Conservation (phyloP, 1,284 basidiomycete genomes). For the Sanghuangporus sanghuang region DNA sequence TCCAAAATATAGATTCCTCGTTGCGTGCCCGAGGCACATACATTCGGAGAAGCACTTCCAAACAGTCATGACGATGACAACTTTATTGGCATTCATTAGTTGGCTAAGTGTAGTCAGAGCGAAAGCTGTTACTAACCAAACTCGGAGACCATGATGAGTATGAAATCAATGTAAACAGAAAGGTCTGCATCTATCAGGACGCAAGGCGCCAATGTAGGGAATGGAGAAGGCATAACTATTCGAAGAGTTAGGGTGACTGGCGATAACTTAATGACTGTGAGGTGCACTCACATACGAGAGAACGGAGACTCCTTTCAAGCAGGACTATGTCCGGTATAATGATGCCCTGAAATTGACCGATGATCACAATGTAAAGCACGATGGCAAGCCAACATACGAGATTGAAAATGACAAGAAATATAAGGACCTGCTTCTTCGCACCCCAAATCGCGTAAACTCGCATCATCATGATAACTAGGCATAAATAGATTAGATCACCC, state of each 20-base stretch:
- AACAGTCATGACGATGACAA: conserved; percentile 4
- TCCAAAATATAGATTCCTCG: background rate
- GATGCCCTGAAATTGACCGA: background rate
- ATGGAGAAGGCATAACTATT: conserved; percentile 1
- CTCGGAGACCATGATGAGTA: conserved; percentile 6
- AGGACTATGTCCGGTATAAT: background rate
- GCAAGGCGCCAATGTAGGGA: conserved; percentile 1
- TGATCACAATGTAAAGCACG: background rate
- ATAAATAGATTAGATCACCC: background rate
- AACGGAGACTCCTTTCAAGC: background rate
- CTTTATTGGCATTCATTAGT: background rate
- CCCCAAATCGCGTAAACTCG: conserved; percentile 8
- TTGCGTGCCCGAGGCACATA: background rate
- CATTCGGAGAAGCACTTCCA: background rate
- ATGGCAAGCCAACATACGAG: background rate
- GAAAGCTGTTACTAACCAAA: background rate
- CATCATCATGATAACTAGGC: conserved; percentile 2
- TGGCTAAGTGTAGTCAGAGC: background rate
- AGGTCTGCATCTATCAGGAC: background rate
- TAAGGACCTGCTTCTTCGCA: background rate
- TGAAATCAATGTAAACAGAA: background rate
- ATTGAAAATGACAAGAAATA: background rate
- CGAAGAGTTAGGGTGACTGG: background rate
- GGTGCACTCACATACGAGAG: conserved; percentile 3
- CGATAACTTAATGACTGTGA: no score